These are phyloP conservation scores for Xerocomellus intermedius DNA, from an alignment of 768 basidiomycete species.

Conservation along the genomic window DNA sequence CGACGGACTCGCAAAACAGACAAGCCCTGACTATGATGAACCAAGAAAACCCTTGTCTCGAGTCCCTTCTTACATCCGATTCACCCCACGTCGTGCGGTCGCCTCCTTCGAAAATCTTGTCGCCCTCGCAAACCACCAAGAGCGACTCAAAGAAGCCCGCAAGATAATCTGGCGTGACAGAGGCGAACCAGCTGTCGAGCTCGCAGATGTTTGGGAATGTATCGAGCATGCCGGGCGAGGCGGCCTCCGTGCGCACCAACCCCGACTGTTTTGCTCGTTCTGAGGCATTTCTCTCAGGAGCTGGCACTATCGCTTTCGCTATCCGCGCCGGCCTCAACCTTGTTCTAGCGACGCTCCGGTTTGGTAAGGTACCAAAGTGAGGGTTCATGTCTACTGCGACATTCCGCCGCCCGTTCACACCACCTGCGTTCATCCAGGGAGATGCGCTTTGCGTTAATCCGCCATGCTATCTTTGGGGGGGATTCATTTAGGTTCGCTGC, in stretches of 20 bases:
- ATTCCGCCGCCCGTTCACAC: not conserved
- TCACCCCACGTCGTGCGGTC: slow-evolving; percentile 57
- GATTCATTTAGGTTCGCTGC: slow-evolving; percentile 84
- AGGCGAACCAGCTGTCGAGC: slow-evolving; percentile 71
- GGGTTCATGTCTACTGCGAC: slow-evolving; percentile 12
- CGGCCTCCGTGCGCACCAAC: slow-evolving; percentile 58
- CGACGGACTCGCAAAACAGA: not conserved
- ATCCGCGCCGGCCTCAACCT: slow-evolving; percentile 84
- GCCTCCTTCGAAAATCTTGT: slow-evolving; percentile 83
- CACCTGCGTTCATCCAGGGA: slow-evolving; percentile 43
- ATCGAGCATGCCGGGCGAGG: slow-evolving; percentile 69
- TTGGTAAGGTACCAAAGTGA: slow-evolving; percentile 66
- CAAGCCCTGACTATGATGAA: not conserved
- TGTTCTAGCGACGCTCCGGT: slow-evolving; percentile 70
- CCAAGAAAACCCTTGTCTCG: slow-evolving; percentile 12
- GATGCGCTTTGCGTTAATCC: slow-evolving; percentile 62
- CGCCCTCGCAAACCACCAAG: slow-evolving; percentile 81
- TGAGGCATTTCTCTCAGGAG: slow-evolving; percentile 48
- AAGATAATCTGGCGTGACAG: slow-evolving; percentile 81
- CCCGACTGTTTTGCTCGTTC: not conserved
- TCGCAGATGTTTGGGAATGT: slow-evolving; percentile 63
- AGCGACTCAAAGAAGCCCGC: slow-evolving; percentile 66
- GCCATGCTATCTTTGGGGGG: slow-evolving; percentile 78
- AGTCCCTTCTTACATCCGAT: slow-evolving; percentile 41
- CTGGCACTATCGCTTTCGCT: slow-evolving; percentile 75